Evolutionary conservation across 805 yeast species (phyloP).

Genomic region (Metschnikowia picachoensis): DNA sequence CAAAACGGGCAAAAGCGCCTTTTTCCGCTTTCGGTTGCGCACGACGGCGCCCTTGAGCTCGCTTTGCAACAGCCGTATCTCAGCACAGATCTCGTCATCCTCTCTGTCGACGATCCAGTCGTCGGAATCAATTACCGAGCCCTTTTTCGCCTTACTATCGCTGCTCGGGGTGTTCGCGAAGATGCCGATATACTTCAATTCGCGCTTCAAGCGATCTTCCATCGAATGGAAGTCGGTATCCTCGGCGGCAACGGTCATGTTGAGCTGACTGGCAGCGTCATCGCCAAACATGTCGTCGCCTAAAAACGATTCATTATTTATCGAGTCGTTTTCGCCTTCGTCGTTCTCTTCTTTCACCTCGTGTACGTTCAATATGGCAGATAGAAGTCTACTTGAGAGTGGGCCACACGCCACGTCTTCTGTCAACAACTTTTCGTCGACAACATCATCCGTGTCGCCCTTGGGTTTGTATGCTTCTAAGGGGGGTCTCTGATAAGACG

Average conservation of each 20-base stretch:
- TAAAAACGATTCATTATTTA: constrained; percentile 13
- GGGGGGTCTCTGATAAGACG: constrained; percentile 42
- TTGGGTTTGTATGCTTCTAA: constrained; percentile 49
- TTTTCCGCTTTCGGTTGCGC: constrained; percentile 65
- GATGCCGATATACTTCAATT: constrained; percentile 85
- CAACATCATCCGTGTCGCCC: constrained; percentile 53
- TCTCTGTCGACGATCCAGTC: constrained; percentile 77
- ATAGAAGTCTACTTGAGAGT: constrained; percentile 71
- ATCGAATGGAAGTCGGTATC: constrained; percentile 70
- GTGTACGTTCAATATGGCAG: constrained; percentile 65
- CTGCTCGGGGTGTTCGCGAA: constrained; percentile 55
- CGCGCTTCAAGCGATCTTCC: constrained; percentile 85
- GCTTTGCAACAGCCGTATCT: constrained; percentile 68
- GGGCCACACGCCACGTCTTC: constrained; percentile 90
- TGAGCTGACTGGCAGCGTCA: constrained; percentile 35
- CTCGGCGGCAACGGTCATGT: constrained; percentile 37
- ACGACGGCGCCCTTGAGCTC: constrained; percentile 58
- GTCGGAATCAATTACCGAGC: constrained; percentile 48
- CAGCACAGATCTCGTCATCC: constrained; percentile 91
- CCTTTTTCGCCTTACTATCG: constrained; percentile 18
- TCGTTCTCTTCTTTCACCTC: constrained; percentile 20
- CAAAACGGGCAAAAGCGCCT: constrained; percentile 61
- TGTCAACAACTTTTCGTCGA: constrained; percentile 61
- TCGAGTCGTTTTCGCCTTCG: constrained; percentile 12
- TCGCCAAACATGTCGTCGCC: constrained; percentile 23